Evolutionary conservation across 495 filamentous ascomycete species (phyloP).

Genomic region (Astrothelium macrocarpum): DNA sequence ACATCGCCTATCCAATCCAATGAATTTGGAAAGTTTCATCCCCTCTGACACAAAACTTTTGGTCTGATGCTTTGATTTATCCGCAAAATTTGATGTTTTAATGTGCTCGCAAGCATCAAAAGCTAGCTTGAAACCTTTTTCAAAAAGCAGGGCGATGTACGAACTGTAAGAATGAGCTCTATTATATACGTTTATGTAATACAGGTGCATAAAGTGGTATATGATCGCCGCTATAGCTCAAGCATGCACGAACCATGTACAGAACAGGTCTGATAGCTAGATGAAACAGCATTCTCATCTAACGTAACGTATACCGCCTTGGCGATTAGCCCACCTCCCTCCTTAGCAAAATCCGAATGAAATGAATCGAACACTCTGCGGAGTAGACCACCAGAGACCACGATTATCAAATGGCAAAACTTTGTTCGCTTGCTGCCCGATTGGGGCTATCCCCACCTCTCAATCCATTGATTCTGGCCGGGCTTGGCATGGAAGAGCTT

Average conservation of each 20-base stretch:
- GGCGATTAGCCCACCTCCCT: not conserved
- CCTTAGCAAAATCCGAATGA: not conserved
- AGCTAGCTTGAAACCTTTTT: not conserved
- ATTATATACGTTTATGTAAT: not conserved
- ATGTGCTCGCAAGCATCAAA: too few species aligned
- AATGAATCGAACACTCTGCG: too few species aligned
- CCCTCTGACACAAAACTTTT: not conserved
- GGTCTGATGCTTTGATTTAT: not conserved
- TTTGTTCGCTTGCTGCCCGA: not conserved
- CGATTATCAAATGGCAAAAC: not conserved
- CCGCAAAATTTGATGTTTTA: too few species aligned
- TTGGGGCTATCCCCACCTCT: not conserved
- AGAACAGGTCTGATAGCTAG: not conserved
- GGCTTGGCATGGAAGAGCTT: not conserved
- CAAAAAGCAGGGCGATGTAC: not conserved
- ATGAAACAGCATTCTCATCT: not conserved
- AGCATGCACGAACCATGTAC: not conserved
- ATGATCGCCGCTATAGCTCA: not conserved
- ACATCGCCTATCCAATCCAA: not conserved
- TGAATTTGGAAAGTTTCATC: not conserved
- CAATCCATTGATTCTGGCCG: not conserved
- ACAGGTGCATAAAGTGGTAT: not conserved
- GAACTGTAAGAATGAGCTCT: not conserved
- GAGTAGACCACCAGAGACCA: too few species aligned
- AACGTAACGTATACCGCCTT: not conserved